A percentile compares a stretch with the other conserved stretches of the same genome.
These are phyloP conservation scores for Trichoderma sp. DNA, from an alignment of 2,329 filamentous ascomycete genomes.

Conservation along the genomic window DNA sequence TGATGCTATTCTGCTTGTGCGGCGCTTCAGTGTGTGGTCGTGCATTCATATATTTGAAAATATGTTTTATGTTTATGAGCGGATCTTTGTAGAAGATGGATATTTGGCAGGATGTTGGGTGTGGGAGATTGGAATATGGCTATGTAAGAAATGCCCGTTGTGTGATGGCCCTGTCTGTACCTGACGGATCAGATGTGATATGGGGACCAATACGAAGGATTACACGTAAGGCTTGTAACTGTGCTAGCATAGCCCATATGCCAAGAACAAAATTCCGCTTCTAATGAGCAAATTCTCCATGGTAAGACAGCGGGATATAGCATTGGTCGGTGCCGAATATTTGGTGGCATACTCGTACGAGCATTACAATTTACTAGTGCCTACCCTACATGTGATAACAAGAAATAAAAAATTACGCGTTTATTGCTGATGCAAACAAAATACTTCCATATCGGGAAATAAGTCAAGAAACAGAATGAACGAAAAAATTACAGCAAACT, in stretches of 20 bases:
- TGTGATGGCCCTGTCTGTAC: neutral
- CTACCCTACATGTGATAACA: neutral
- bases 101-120: neutral
- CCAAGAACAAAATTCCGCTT: neutral
- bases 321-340: neutral
- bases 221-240: neutral
- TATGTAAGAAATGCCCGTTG: neutral
- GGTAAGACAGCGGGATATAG: neutral
- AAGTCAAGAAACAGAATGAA: neutral
- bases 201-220: neutral
- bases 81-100: neutral
- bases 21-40: neutral
- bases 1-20: neutral
- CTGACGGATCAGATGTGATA: neutral
- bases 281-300: neutral
- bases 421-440: neutral
- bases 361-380: neutral
- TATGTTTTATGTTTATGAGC: neutral
- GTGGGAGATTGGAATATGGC: neutral
- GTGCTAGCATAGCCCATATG: neutral
- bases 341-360: neutral
- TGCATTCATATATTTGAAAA: neutral
- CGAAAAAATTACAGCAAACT: rapidly evolving
- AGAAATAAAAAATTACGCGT: neutral
- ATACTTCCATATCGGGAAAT: neutral